Percentiles rank a stretch among this genome's conserved stretches.
These are phyloP conservation scores for Paracamarosporium sp. DNA, from an alignment of 2,329 filamentous ascomycete genomes.

Conservation along the genomic window DNA sequence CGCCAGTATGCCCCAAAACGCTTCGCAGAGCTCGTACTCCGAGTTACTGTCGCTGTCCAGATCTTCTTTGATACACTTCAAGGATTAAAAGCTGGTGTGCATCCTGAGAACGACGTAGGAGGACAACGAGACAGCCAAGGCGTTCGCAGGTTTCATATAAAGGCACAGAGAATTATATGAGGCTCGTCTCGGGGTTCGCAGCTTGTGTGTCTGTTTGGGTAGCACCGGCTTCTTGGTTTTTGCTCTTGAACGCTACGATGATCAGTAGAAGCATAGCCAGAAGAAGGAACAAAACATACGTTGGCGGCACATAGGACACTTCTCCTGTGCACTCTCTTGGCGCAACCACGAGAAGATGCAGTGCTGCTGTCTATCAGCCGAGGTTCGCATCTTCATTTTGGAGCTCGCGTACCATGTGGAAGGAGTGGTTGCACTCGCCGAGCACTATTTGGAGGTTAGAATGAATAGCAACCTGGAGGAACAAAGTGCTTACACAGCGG, in stretches of 20 bases:
- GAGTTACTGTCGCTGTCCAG: background rate
- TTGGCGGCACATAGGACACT: conserved; percentile 98
- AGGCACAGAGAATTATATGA: conserved; percentile 3
- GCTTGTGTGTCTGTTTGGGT: conserved; percentile 18
- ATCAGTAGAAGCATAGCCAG: conserved; percentile 17
- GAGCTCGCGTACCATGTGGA: conserved; percentile 77
- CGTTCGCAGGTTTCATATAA: background rate
- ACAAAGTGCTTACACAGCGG: conserved; percentile 73
- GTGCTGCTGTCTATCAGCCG: conserved; percentile 64
- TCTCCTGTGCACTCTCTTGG: conserved; percentile 88
- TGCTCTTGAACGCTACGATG: conserved; percentile 46
- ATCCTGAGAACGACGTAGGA: no score
- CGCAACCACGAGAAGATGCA: conserved; percentile 97
- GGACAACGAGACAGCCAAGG: background rate
- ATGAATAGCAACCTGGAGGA: background rate
- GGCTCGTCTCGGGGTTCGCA: conserved; percentile 27
- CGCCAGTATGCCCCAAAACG: background rate
- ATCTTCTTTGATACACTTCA: background rate
- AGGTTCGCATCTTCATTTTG: background rate
- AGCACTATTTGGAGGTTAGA: conserved; percentile 68
- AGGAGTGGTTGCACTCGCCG: conserved; percentile 95
- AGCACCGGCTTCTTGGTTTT: conserved; percentile 40
- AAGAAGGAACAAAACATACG: conserved; percentile 62
- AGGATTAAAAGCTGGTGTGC: background rate
- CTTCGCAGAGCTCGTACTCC: background rate